A percentile compares a stretch with the other conserved stretches of the same genome.
Evolutionary conservation across 495 filamentous ascomycete genomes (phyloP).

Genomic region (Xylaria longipes): DNA sequence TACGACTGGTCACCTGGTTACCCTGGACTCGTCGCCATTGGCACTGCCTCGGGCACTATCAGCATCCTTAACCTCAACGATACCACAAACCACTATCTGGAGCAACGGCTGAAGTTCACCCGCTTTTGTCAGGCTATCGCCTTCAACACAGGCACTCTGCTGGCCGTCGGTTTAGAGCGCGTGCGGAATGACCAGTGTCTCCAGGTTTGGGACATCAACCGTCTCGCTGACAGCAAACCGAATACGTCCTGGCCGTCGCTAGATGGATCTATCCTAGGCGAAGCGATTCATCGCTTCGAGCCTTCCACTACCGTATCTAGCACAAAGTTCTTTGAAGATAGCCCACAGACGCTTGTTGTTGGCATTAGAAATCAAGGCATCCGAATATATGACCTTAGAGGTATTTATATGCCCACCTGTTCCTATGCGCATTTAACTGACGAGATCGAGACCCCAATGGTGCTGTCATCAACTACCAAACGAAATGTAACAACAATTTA

Average conservation of each 20-base stretch:
- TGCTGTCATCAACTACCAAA: slow-evolving; percentile 67
- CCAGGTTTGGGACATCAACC: slow-evolving; percentile 91
- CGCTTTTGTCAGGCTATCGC: slow-evolving; percentile 90
- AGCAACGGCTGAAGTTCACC: slow-evolving; percentile 82
- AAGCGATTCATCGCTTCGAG: slow-evolving; percentile 75
- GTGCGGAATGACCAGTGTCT: slow-evolving; percentile 92
- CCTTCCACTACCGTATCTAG: slow-evolving; percentile 87
- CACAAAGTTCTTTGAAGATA: slow-evolving; percentile 86
- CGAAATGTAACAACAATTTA: slow-evolving; percentile 86
- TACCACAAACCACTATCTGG: slow-evolving; percentile 65
- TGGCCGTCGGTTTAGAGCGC: slow-evolving; percentile 89
- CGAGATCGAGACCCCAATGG: slow-evolving; percentile 54
- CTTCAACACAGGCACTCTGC: slow-evolving; percentile 77
- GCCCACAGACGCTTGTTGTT: slow-evolving; percentile 80
- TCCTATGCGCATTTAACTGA: slow-evolving; percentile 19
- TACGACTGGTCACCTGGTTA: slow-evolving; percentile 91
- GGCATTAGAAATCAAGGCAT: slow-evolving; percentile 87
- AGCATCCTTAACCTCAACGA: slow-evolving; percentile 79
- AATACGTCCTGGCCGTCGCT: slow-evolving; percentile 44
- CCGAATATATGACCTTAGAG: slow-evolving; percentile 88
- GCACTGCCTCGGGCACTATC: slow-evolving; percentile 83
- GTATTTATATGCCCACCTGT: slow-evolving; percentile 47
- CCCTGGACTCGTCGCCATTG: slow-evolving; percentile 78
- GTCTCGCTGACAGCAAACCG: slow-evolving; percentile 57
- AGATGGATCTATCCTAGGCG: slow-evolving; percentile 50